phyloP scores from a whole-genome alignment of 2,329 filamentous ascomycete species.

The Alternaria angustiovoidea region DNA sequence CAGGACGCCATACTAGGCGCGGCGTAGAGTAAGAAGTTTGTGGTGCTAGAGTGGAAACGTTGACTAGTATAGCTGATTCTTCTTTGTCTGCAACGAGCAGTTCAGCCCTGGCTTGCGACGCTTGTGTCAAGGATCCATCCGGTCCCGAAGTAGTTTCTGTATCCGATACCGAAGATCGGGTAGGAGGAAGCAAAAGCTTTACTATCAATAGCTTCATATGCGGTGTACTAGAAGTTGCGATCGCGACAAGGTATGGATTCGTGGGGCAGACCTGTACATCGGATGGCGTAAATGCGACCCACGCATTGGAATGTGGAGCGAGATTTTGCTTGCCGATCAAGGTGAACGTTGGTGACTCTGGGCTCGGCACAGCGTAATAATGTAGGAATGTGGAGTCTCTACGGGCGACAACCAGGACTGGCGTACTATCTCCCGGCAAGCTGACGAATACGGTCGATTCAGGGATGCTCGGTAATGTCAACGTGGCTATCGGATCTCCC shows the following conservation, averaged over 20 bases:
- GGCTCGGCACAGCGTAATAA: slow-evolving; percentile 58
- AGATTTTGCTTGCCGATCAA: slow-evolving; percentile 67
- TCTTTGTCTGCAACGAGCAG: slow-evolving; percentile 64
- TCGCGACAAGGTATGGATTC: slow-evolving; percentile 63
- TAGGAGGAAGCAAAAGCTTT: slow-evolving; percentile 62
- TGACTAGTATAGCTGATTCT: slow-evolving; percentile 66
- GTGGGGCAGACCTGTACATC: slow-evolving; percentile 64
- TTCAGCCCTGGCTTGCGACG: slow-evolving; percentile 61
- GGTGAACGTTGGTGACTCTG: slow-evolving; percentile 18
- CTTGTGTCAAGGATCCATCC: slow-evolving; percentile 54
- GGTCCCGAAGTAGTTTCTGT: slow-evolving; percentile 11
- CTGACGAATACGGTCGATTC: slow-evolving; percentile 64
- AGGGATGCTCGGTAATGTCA: slow-evolving; percentile 62
- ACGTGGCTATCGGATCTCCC: slow-evolving; percentile 52
- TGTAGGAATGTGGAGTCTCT: slow-evolving; percentile 67
- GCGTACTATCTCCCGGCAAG: slow-evolving; percentile 56
- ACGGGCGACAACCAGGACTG: slow-evolving; percentile 63
- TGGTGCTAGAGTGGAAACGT: slow-evolving; percentile 67
- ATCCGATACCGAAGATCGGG: slow-evolving; percentile 10
- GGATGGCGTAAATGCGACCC: slow-evolving; percentile 69
- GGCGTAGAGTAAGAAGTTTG: slow-evolving; percentile 69
- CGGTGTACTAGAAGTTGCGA: slow-evolving; percentile 67
- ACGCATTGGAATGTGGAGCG: slow-evolving; percentile 69
- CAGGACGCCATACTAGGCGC: slow-evolving; percentile 67
- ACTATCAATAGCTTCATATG: slow-evolving; percentile 70